A percentile compares a stretch with the other conserved stretches of the same genome.
phyloP scores from a whole-genome alignment of 2,329 filamentous ascomycete species.

The Elsinoe ampelina region DNA sequence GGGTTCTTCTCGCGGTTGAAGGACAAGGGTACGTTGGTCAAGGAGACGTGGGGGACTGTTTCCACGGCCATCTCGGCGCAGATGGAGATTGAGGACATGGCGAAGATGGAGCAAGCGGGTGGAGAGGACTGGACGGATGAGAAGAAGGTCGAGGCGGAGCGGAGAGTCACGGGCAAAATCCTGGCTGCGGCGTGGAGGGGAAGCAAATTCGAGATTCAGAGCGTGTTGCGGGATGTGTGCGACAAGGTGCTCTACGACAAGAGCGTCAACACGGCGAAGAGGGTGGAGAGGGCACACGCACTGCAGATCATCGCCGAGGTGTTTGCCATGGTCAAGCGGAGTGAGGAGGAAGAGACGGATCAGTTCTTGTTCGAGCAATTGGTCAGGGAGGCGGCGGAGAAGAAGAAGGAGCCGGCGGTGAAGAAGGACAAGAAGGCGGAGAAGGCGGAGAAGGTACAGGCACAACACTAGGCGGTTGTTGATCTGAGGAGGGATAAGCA shows the following conservation, averaged over 20 bases:
- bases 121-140: conserved; percentile 98
- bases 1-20: conserved; percentile 91
- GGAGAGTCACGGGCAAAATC: conserved; percentile 94
- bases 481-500: background rate
- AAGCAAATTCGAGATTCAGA: conserved; percentile 96
- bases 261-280: conserved; percentile 71
- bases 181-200: conserved; percentile 93
- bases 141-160: conserved; percentile 90
- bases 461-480: conserved; percentile 8
- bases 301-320: conserved; percentile 82
- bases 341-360: conserved; percentile 85
- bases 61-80: conserved; percentile 93
- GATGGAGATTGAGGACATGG: conserved; percentile 99
- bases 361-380: conserved; percentile 98
- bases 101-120: conserved; percentile 83
- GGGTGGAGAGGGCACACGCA: conserved; percentile 83
- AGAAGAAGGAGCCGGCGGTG: conserved; percentile 78
- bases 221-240: conserved; percentile 88
- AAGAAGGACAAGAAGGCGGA: conserved; percentile 46
- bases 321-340: conserved; percentile 63
- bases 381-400: conserved; percentile 89
- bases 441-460: conserved; percentile 28
- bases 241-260: conserved; percentile 74
- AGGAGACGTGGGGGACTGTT: conserved; percentile 98
- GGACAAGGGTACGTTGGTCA: conserved; percentile 92